Percentiles rank a stretch among this genome's conserved stretches.
These are phyloP conservation scores for Nicotiana noctiflora DNA, from an alignment of 257 asterid species.

Conservation along the genomic window DNA sequence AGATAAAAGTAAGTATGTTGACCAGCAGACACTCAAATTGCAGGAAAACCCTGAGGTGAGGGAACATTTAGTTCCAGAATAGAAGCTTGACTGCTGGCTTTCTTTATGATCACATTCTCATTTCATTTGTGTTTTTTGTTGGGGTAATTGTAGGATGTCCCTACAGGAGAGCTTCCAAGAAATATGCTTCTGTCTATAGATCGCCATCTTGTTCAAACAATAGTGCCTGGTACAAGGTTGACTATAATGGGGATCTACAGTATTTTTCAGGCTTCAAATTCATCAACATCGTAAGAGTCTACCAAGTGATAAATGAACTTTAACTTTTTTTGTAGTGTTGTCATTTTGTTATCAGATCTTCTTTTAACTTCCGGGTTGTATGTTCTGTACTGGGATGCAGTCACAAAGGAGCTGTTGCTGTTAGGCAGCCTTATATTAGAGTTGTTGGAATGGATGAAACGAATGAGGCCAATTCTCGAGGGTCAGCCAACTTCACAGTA, in stretches of 20 bases:
- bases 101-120: neutral
- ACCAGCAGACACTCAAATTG: conserved; percentile 85
- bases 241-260: conserved; percentile 95
- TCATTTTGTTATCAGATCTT: neutral
- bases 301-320: neutral
- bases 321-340: neutral
- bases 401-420: conserved; percentile 94
- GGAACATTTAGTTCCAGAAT: neutral
- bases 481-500: conserved; percentile 67
- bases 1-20: conserved; percentile 89
- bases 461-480: conserved; percentile 71
- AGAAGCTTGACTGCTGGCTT: neutral
- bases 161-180: conserved; percentile 97
- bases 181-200: conserved; percentile 91
- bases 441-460: conserved; percentile 93
- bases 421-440: conserved; percentile 92
- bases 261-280: conserved; percentile 85
- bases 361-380: neutral
- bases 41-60: conserved; percentile 97
- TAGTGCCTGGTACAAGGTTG: conserved; percentile 97
- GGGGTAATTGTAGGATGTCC: conserved; percentile 67
- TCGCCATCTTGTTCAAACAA: conserved; percentile 97
- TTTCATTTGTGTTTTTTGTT: conserved; percentile 12
- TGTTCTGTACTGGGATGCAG: conserved; percentile 37
- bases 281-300: conserved; percentile 67